These are phyloP conservation scores for Backusella tarrabulga DNA, from an alignment of 192 early-diverging fungal species.

Conservation along the genomic window DNA sequence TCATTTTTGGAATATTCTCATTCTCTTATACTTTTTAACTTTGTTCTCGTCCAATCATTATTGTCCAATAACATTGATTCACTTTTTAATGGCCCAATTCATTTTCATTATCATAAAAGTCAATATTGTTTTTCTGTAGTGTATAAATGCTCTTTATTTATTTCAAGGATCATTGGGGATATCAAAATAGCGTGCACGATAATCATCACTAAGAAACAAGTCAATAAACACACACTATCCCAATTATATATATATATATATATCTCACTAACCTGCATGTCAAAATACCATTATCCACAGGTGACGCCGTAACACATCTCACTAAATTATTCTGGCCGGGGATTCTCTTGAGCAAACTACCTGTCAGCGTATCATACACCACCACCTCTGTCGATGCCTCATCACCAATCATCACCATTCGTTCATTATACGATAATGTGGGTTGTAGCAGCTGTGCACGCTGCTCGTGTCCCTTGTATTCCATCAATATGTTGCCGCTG, in stretches of 20 bases:
- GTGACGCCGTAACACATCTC: slow-evolving; percentile 61
- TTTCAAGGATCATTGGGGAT: background rate
- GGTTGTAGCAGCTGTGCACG: slow-evolving; percentile 38
- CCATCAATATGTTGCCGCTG: slow-evolving; percentile 67
- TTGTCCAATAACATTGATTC: too few relatives aligned
- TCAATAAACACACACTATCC: background rate
- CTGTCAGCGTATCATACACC: slow-evolving; percentile 73
- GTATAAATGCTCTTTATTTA: background rate
- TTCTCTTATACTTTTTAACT: too few relatives aligned
- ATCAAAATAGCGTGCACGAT: slow-evolving; percentile 32
- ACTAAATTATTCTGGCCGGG: slow-evolving; percentile 51
- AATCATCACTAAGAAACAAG: slow-evolving; percentile 26
- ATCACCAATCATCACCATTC: slow-evolving; percentile 68
- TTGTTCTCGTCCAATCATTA: too few relatives aligned
- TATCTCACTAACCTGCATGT: slow-evolving; percentile 55
- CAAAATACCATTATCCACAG: slow-evolving; percentile 58
- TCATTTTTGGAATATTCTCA: too few relatives aligned
- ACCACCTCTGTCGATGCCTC: slow-evolving; percentile 60
- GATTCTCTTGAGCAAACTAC: slow-evolving; percentile 51
- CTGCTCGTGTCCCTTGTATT: slow-evolving; percentile 69
- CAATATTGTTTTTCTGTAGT: too few relatives aligned
- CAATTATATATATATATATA: background rate
- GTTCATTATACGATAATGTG: slow-evolving; percentile 69
- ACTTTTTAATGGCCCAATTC: too few relatives aligned
- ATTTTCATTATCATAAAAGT: background rate